Evolutionary conservation across 1,284 basidiomycete genomes (phyloP).

Genomic region (Coniferiporia sulphurascens): DNA sequence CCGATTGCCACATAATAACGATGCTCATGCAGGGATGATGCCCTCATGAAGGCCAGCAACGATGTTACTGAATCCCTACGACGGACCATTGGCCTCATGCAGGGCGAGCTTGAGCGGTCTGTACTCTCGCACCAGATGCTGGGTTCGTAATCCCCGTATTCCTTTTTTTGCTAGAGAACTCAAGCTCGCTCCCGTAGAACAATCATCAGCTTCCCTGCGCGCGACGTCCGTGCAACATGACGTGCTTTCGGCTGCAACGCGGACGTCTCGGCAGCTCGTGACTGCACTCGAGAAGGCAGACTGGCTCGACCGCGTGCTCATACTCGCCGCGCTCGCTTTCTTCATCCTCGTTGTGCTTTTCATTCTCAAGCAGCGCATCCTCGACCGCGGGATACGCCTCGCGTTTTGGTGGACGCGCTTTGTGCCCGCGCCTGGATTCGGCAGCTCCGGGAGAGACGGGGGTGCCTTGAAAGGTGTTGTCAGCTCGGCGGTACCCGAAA

Average conservation of each 20-base stretch:
- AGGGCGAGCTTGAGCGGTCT: slow-evolving; percentile 84
- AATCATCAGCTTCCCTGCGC: slow-evolving; percentile 71
- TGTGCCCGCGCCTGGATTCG: slow-evolving; percentile 36
- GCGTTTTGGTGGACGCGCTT: slow-evolving; percentile 80
- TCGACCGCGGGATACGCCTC: slow-evolving; percentile 67
- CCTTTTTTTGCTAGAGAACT: not conserved
- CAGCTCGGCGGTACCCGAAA: not conserved
- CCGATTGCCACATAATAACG: slow-evolving; percentile 2
- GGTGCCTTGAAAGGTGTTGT: not conserved
- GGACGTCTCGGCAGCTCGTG: slow-evolving; percentile 77
- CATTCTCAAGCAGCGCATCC: slow-evolving; percentile 79
- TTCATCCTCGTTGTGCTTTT: slow-evolving; percentile 83
- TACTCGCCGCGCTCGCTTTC: slow-evolving; percentile 72
- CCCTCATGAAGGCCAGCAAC: slow-evolving; percentile 80
- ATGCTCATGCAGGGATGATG: slow-evolving; percentile 59
- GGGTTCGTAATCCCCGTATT: slow-evolving; percentile 41
- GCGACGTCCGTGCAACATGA: slow-evolving; percentile 79
- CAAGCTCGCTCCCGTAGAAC: slow-evolving; percentile 43
- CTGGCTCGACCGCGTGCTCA: slow-evolving; percentile 85
- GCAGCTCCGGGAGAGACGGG: not conserved
- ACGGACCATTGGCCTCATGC: slow-evolving; percentile 81
- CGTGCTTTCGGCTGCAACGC: slow-evolving; percentile 67
- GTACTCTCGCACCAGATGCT: slow-evolving; percentile 83
- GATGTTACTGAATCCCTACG: slow-evolving; percentile 85
- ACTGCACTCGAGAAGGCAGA: slow-evolving; percentile 84